These are phyloP conservation scores for Daldinia loculata DNA, from an alignment of 495 filamentous ascomycete genomes.

Conservation along the genomic window DNA sequence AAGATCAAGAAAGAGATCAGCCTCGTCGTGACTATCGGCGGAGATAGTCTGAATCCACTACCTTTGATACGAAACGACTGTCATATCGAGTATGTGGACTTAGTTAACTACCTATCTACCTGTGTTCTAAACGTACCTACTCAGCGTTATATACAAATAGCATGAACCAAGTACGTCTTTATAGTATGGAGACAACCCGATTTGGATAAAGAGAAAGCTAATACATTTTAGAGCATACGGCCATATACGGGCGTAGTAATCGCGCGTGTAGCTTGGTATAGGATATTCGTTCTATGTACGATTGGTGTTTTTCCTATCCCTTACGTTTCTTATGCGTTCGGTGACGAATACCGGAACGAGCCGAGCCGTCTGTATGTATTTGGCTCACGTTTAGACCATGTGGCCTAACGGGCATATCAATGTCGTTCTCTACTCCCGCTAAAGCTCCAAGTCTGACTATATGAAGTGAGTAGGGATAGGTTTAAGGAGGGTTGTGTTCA, in stretches of 20 bases:
- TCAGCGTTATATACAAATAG: background rate
- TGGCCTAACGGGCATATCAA: background rate
- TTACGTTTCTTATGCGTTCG: background rate
- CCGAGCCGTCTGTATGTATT: background rate
- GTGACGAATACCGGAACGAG: background rate
- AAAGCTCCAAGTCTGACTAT: background rate
- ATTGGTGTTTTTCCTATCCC: background rate
- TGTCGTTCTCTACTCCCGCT: background rate
- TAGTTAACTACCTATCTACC: background rate
- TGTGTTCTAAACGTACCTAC: background rate
- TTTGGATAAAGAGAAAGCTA: background rate
- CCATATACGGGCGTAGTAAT: background rate
- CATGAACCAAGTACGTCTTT: background rate
- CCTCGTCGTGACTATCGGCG: constrained; percentile 26
- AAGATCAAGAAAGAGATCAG: constrained; percentile 42
- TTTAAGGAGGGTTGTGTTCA: background rate
- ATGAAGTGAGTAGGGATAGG: background rate
- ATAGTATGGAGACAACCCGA: background rate
- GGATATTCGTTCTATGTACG: background rate
- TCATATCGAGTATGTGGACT: background rate
- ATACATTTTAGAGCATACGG: background rate
- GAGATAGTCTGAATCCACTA: constrained; percentile 27
- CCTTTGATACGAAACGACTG: background rate
- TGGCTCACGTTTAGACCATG: background rate
- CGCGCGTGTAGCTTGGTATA: background rate